Evolutionary conservation across 1,284 basidiomycete species (phyloP).

Genomic region (Neotropicomus parvogracilis): DNA sequence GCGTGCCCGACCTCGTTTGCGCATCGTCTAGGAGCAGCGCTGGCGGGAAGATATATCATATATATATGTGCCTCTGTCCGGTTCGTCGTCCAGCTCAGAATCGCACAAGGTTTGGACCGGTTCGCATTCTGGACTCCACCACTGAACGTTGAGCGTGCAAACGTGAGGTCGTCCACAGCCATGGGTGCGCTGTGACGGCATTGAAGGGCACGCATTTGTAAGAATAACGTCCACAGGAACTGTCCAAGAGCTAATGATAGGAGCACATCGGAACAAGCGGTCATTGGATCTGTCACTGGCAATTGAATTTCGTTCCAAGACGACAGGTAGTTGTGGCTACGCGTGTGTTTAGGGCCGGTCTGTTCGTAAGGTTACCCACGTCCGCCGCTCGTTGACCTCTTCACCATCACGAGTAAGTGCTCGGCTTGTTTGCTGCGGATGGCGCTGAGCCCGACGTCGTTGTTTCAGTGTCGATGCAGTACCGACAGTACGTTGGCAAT

Average conservation of each 20-base stretch:
- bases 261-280: conserved; percentile 9
- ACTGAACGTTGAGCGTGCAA: not conserved
- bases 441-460: not conserved
- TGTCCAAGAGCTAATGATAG: conserved; percentile 4
- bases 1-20: too few relatives aligned
- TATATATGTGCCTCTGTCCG: conserved; percentile 10
- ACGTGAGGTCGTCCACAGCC: not conserved
- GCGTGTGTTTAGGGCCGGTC: conserved; percentile 29
- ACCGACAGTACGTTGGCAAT: conserved; percentile 54
- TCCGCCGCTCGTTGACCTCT: not conserved
- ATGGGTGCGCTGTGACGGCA: conserved; percentile 18
- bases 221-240: conserved; percentile 25
- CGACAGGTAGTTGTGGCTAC: conserved; percentile 1
- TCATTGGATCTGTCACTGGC: not conserved
- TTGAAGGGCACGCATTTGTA: conserved; percentile 8
- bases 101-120: conserved; percentile 16
- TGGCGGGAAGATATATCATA: too few relatives aligned
- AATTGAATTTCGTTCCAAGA: conserved; percentile 1
- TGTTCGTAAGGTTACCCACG: too few relatives aligned
- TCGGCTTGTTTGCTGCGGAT: not conserved
- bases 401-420: conserved; percentile 21
- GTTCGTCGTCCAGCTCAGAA: conserved; percentile 1
- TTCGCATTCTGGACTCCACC: conserved; percentile 8
- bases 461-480: conserved; percentile 57
- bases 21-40: not conserved